These are phyloP conservation scores for Fistulinella cinereoalba DNA, from an alignment of 1,284 basidiomycete genomes.

Conservation along the genomic window DNA sequence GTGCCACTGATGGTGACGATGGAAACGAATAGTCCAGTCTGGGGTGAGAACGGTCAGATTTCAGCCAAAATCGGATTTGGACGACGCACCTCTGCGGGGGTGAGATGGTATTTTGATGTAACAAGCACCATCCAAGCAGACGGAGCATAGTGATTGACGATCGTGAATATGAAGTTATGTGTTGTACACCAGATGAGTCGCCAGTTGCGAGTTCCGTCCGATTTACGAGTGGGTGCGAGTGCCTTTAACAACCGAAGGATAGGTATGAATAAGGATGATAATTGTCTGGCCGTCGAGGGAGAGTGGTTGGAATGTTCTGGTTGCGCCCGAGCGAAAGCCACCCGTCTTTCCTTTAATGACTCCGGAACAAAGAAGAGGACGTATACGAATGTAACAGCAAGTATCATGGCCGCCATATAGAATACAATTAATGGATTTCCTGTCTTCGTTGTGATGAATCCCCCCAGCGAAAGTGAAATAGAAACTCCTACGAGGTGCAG, in stretches of 20 bases:
- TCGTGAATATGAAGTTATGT: constrained; percentile 23
- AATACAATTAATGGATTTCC: constrained; percentile 30
- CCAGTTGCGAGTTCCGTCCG: constrained; percentile 29
- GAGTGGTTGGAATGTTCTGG: background rate
- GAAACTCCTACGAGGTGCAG: constrained; percentile 19
- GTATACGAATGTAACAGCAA: constrained; percentile 21
- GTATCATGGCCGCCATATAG: constrained; percentile 18
- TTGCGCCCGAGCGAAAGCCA: constrained; percentile 14
- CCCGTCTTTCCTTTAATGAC: constrained; percentile 30
- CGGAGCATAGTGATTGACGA: constrained; percentile 17
- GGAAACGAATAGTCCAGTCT: constrained; percentile 26
- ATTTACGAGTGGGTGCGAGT: constrained; percentile 23
- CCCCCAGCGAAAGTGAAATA: constrained; percentile 30
- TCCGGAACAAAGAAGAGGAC: constrained; percentile 29
- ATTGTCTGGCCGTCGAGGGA: background rate
- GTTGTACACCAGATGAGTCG: constrained; percentile 28
- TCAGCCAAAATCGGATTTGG: background rate
- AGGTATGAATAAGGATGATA: too few species aligned
- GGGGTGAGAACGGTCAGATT: constrained; percentile 4
- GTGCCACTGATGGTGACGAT: background rate
- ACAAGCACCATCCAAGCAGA: constrained; percentile 27
- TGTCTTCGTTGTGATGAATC: constrained; percentile 29
- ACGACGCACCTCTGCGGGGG: constrained; percentile 20
- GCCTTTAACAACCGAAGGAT: too few species aligned
- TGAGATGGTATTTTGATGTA: constrained; percentile 23